Evolutionary conservation across 1,139 yeast species (phyloP), one percentile per base, ranked within the genome.

Genomic region (Geotrichum siamense): DNA sequence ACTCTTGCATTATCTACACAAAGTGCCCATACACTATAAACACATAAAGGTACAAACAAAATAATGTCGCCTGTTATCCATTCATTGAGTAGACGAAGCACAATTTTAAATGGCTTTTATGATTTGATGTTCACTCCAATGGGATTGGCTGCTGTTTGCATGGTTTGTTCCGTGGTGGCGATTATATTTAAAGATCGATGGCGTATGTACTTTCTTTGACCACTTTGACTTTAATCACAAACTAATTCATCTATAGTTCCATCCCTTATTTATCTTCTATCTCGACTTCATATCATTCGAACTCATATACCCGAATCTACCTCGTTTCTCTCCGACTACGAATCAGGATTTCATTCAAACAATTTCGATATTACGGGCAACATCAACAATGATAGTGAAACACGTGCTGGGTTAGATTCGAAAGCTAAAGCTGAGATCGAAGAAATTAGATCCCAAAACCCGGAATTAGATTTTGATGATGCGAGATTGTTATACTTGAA

Each of bases 271-370:
- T 15, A 5, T 23, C 26, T 23, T 23, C 26, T 23, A 23, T 6
- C 26, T 8, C 26, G 26, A 6, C 6, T 23, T 23, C 10, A 23
- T 28, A 10, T 28, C n/a, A 13, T 5, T 28, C 31, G 31, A 30
- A n/a, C 12, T 6, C 5, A 5, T 5, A 16, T 5, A 5, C 27
- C 37, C n/a, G 37, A 19, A 5, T 6, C 16, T 8, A 12, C 25
- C 4, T 39, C 44, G n/a, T 45, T 45, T 25, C 13, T 38, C 10
- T 69, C 69, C 12, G 94, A 84, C 58, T 56, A 77, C 20, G 84
- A 78, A 42, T 66, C 68, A n/a, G 94, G 94, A 0, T 63, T 84
- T 30, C 66, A 70, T 31, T 82, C 93, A 15, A 66, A 63, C 33
- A 73, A 66, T 30, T 84, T 84, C 56, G 76, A 80, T 57, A 35